These are phyloP conservation scores for Galerina sulciceps DNA, from an alignment of 768 basidiomycete species.

Conservation along the genomic window DNA sequence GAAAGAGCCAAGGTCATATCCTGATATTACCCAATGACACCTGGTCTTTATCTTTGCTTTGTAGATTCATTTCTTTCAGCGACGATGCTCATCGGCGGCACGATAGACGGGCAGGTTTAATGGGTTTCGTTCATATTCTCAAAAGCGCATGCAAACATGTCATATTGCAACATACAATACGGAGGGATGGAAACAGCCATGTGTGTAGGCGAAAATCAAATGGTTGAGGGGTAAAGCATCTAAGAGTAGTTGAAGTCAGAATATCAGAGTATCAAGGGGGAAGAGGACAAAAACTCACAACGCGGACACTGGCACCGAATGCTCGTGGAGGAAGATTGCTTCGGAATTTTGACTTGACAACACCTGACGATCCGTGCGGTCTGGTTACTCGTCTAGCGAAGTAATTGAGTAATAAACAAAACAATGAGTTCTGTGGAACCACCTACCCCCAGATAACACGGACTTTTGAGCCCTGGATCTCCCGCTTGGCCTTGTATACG, in stretches of 20 bases:
- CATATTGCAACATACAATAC: constrained; percentile 52
- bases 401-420: not conserved
- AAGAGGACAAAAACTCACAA: constrained; percentile 58
- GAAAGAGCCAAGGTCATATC: too few relatives aligned
- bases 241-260: constrained; percentile 30
- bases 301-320: constrained; percentile 91
- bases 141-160: constrained; percentile 42
- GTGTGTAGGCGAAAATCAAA: constrained; percentile 51
- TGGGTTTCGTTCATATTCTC: constrained; percentile 25
- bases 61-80: not conserved
- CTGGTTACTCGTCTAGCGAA: constrained; percentile 83
- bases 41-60: too few relatives aligned
- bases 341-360: constrained; percentile 96
- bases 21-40: too few relatives aligned
- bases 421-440: not conserved
- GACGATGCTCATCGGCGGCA: not conserved
- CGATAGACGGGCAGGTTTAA: not conserved
- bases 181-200: constrained; percentile 36
- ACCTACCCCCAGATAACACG: constrained; percentile 98
- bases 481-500: constrained; percentile 96
- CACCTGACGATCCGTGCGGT: constrained; percentile 92
- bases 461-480: constrained; percentile 92
- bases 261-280: not conserved
- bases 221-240: constrained; percentile 94
- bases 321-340: constrained; percentile 93